Evolutionary conservation across 2,329 filamentous ascomycete species (phyloP).

Genomic region (Colletotrichum horii): DNA sequence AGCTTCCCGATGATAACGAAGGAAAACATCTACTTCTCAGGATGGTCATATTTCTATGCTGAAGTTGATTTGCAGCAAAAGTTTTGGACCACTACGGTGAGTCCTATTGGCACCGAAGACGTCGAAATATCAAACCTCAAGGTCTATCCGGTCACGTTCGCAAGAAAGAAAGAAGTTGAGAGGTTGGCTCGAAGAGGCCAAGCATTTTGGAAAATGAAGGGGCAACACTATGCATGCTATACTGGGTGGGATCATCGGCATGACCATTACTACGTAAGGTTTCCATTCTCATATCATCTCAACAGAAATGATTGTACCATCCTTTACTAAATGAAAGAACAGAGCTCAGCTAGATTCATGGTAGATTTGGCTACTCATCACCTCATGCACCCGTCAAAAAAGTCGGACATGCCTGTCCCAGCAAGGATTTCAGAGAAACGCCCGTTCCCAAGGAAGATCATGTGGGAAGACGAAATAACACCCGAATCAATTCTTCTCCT

Average conservation of each 20-base stretch:
- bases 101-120: rapidly evolving
- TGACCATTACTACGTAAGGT: not conserved
- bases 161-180: not conserved
- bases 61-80: not conserved
- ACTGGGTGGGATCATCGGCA: not conserved
- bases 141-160: rapidly evolving
- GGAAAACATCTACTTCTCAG: rapidly evolving
- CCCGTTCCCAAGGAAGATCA: rapidly evolving
- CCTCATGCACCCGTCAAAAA: not conserved
- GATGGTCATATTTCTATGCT: rapidly evolving
- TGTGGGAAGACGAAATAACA: rapidly evolving
- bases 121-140: not conserved
- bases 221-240: not conserved
- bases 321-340: too few relatives aligned
- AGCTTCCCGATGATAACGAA: rapidly evolving
- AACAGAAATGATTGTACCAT: too few relatives aligned
- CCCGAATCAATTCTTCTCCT: rapidly evolving
- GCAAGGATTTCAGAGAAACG: too few relatives aligned
- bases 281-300: too few relatives aligned
- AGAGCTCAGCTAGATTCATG: not conserved
- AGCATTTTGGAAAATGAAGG: not conserved
- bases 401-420: too few relatives aligned
- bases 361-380: not conserved
- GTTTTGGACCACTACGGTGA: rapidly evolving
- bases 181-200: rapidly evolving